These are phyloP conservation scores for Malassezia obtusa DNA, from an alignment of 1,284 basidiomycete genomes.

Conservation along the genomic window DNA sequence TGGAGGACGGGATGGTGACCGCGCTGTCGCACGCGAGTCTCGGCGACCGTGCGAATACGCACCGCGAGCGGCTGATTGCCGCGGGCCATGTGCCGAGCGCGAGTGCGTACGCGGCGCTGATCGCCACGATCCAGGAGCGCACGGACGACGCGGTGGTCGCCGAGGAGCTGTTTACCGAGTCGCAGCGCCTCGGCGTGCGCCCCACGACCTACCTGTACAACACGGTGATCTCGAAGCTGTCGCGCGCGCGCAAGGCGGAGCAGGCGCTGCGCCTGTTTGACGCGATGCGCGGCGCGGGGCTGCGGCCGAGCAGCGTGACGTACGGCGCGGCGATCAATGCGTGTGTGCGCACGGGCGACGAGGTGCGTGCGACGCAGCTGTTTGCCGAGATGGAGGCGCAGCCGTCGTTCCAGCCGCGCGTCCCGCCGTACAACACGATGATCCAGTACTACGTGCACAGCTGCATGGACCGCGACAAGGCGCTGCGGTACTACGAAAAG, in stretches of 20 bases:
- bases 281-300: constrained; percentile 41
- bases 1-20: constrained; percentile 41
- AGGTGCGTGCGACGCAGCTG: constrained; percentile 66
- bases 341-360: constrained; percentile 73
- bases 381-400: constrained; percentile 74
- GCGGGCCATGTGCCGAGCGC: constrained; percentile 32
- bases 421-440: constrained; percentile 96
- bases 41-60: constrained; percentile 26
- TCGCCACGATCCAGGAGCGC: constrained; percentile 42
- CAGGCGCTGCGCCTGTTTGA: constrained; percentile 43
- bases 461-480: constrained; percentile 63
- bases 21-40: constrained; percentile 41
- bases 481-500: constrained; percentile 61
- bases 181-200: constrained; percentile 34
- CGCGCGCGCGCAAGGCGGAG: constrained; percentile 42
- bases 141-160: constrained; percentile 47
- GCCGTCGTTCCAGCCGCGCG: constrained; percentile 69
- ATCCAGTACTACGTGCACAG: constrained; percentile 91
- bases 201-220: constrained; percentile 45
- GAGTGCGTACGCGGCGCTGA: constrained; percentile 41
- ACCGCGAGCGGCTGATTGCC: constrained; percentile 37
- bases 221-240: constrained; percentile 46
- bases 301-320: constrained; percentile 73
- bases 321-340: constrained; percentile 88
- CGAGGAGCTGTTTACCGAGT: constrained; percentile 44